These are phyloP conservation scores for Phytophthora vignae DNA, from an alignment of 352 stramenopile species.

Conservation along the genomic window DNA sequence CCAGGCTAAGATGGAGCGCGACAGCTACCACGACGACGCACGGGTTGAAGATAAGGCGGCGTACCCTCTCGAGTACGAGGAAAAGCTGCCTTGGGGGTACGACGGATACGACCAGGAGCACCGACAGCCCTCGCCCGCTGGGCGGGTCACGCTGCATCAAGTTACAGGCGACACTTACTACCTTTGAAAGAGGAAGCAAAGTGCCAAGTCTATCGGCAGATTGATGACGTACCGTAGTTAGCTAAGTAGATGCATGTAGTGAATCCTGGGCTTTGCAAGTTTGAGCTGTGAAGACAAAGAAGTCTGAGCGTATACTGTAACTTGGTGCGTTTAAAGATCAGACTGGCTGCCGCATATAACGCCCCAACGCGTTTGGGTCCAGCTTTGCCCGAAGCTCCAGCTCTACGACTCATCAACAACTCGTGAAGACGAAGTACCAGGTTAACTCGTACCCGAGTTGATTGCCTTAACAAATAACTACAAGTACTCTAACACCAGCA, in stretches of 20 bases:
- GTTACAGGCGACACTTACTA: not conserved
- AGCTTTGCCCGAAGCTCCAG: not conserved
- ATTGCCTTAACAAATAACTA: not conserved
- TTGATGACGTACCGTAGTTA: not conserved
- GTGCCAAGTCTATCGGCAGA: not conserved
- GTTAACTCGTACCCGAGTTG: not conserved
- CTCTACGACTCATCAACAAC: not conserved
- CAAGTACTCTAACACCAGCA: too few species aligned
- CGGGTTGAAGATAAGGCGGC: slow-evolving; percentile 4
- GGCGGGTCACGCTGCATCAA: not conserved
- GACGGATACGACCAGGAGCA: slow-evolving; percentile 4
- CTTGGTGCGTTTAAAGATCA: not conserved
- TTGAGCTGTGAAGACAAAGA: too few species aligned
- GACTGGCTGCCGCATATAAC: not conserved
- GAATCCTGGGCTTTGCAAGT: not conserved
- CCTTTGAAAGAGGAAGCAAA: not conserved
- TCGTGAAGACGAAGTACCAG: not conserved
- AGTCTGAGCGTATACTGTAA: too few species aligned
- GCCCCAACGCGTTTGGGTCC: not conserved
- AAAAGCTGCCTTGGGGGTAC: not conserved
- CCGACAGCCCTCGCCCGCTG: slow-evolving; percentile 18
- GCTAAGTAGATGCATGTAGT: not conserved
- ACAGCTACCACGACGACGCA: not conserved
- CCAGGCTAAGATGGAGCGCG: not conserved
- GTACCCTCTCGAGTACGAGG: not conserved